These are phyloP conservation scores for Aspergillus sparsus DNA, from an alignment of 495 filamentous ascomycete species.

Conservation along the genomic window DNA sequence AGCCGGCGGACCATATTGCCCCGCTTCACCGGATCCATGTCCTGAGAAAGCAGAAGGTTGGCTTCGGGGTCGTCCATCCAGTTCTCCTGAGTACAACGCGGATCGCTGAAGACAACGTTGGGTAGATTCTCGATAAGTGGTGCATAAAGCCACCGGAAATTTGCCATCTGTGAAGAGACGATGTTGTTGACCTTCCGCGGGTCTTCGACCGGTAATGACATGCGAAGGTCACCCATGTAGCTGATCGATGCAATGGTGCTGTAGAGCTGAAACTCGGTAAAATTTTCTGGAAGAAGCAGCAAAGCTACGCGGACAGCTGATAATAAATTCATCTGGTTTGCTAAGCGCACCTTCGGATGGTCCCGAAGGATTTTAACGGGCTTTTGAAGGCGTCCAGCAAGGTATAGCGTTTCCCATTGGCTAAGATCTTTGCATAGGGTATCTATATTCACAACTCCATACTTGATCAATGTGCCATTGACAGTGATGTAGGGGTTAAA, in stretches of 20 bases:
- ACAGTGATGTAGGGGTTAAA: slow-evolving; percentile 95
- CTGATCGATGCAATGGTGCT: slow-evolving; percentile 86
- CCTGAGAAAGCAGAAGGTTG: slow-evolving; percentile 69
- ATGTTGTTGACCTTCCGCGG: slow-evolving; percentile 93
- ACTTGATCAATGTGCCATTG: slow-evolving; percentile 97
- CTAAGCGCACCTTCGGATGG: slow-evolving; percentile 83
- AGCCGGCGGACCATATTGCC: slow-evolving; percentile 95
- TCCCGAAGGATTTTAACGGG: slow-evolving; percentile 97
- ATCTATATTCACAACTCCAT: slow-evolving; percentile 90
- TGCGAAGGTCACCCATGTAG: slow-evolving; percentile 92
- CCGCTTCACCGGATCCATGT: slow-evolving; percentile 86
- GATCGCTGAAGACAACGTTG: slow-evolving; percentile 79
- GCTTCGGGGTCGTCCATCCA: slow-evolving; percentile 67
- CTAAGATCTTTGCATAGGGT: slow-evolving; percentile 83
- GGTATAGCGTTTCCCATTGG: slow-evolving; percentile 88
- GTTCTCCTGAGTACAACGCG: slow-evolving; percentile 56
- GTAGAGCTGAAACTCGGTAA: slow-evolving; percentile 87
- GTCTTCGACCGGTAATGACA: slow-evolving; percentile 84
- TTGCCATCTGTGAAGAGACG: slow-evolving; percentile 82
- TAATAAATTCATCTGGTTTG: slow-evolving; percentile 92
- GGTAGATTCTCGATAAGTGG: slow-evolving; percentile 87
- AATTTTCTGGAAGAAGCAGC: slow-evolving; percentile 75
- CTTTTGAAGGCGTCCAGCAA: slow-evolving; percentile 93
- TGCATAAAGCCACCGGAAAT: slow-evolving; percentile 87
- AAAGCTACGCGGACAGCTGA: slow-evolving; percentile 89